phyloP scores from a whole-genome alignment of 2,329 filamentous ascomycete genomes.

The Diplodia intermedia region DNA sequence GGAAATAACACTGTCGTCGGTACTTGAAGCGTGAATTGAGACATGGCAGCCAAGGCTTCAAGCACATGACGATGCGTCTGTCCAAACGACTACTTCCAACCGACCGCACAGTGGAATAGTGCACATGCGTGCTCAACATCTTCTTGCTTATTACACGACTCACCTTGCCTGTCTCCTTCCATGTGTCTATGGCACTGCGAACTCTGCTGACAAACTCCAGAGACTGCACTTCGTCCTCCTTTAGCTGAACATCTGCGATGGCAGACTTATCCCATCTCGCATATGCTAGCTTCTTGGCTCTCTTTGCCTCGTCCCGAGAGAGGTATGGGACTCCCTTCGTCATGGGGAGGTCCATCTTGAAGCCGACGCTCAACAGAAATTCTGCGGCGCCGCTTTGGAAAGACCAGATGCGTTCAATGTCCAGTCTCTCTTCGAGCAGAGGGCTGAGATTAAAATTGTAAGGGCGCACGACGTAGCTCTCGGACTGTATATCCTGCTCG shows the following conservation, averaged over 20 bases:
- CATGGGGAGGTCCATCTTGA: constrained; percentile 65
- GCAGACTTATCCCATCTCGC: constrained; percentile 52
- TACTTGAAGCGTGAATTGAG: not conserved
- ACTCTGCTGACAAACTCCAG: constrained; percentile 59
- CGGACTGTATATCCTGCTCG: constrained; percentile 59
- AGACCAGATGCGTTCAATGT: constrained; percentile 66
- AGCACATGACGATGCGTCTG: not conserved
- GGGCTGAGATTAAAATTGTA: constrained; percentile 71
- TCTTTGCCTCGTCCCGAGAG: constrained; percentile 63
- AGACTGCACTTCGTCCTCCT: constrained; percentile 59
- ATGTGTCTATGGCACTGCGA: constrained; percentile 55
- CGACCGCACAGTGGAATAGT: not conserved
- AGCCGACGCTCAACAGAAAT: constrained; percentile 66
- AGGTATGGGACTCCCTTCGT: constrained; percentile 66
- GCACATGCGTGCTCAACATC: not conserved
- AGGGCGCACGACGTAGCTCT: constrained; percentile 66
- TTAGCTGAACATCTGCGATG: constrained; percentile 57
- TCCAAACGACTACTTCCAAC: not conserved
- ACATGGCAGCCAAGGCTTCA: not conserved
- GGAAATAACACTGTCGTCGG: not conserved
- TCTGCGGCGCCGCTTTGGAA: constrained; percentile 66
- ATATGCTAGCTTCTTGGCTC: constrained; percentile 54
- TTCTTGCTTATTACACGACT: constrained; percentile 28
- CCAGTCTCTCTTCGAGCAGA: constrained; percentile 59
- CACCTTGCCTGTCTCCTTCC: constrained; percentile 49